Evolutionary conservation across 805 yeast genomes (phyloP), one percentile per base, ranked within the genome.

Genomic region (Candida golubevii): DNA sequence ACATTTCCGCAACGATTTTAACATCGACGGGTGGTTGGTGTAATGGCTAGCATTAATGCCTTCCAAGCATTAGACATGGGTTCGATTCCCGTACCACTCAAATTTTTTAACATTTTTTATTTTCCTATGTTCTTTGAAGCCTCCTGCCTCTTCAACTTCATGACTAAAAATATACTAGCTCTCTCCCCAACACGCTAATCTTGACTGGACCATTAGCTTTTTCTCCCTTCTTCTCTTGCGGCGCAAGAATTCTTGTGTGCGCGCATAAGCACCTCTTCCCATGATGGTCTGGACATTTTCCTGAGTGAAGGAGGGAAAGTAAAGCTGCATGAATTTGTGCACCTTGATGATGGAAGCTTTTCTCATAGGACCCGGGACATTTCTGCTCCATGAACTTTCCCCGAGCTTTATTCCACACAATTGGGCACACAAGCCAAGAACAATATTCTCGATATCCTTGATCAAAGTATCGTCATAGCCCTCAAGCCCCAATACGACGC

Each of bases 1-100:
- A n/a, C n/a, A n/a, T n/a, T n/a, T n/a, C n/a, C n/a, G n/a, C n/a
- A n/a, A n/a, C n/a, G n/a, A n/a, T n/a, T n/a, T n/a, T n/a, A n/a
- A n/a, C n/a, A n/a, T n/a, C n/a, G n/a, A n/a, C n/a, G 88, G 88
- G 84, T 79, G 84, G 83, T 82, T 84, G 81, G 91, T 84, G 88
- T 83, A 84, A 87, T 81, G 90, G 91, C 80, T 82, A 84, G 80
- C 87, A 84, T 83, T 73, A 80, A 79, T 80, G 88, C 89, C 89
- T 84, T 85, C 90, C 90, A 84, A 85, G 90, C 88, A 80, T 80
- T 83, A 73, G 90, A 80, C 88, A 82, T 78, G 90, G 89, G 91
- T 84, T 84, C 91, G 89, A 84, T 82, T 84, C 91, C 85, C 88
- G 84, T 80, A 81, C 82, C 83, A 80, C 82, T 82, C 88, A 80